Evolutionary conservation across 305 asterid genomes (phyloP).

Genomic region (Ilex paraguariensis): DNA sequence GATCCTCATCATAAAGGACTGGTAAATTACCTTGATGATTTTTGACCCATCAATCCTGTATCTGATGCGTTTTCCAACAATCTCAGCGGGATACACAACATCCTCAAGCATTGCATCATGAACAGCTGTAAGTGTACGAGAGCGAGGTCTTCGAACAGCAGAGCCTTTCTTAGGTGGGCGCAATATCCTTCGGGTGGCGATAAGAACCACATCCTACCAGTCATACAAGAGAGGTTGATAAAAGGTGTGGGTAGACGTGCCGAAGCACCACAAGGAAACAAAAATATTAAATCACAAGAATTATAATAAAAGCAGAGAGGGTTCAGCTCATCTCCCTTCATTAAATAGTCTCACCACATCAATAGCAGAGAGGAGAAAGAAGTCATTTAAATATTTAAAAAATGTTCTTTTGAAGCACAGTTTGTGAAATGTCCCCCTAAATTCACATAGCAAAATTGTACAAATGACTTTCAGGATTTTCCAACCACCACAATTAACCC

Average conservation of each 20-base stretch:
- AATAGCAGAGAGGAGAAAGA: no score
- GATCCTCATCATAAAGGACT: neutral
- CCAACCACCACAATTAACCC: no score
- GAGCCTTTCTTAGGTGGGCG: conserved; percentile 41
- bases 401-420: no score
- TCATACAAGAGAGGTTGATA: neutral
- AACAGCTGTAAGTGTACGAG: conserved; percentile 32
- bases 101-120: conserved; percentile 41
- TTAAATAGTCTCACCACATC: no score
- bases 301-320: conserved; percentile 12
- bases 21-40: conserved; percentile 28
- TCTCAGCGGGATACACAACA: conserved; percentile 36
- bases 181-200: conserved; percentile 33
- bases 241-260: neutral
- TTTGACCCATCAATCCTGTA: conserved; percentile 34
- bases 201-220: conserved; percentile 31
- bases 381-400: no score
- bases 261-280: neutral
- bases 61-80: conserved; percentile 32
- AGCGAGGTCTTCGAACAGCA: conserved; percentile 38
- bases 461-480: no score
- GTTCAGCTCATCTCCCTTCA: no score
- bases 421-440: no score
- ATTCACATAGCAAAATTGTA: no score
- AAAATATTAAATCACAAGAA: neutral